These are phyloP conservation scores for Moelleriella libera DNA, from an alignment of 2,329 filamentous ascomycete species.

Conservation along the genomic window DNA sequence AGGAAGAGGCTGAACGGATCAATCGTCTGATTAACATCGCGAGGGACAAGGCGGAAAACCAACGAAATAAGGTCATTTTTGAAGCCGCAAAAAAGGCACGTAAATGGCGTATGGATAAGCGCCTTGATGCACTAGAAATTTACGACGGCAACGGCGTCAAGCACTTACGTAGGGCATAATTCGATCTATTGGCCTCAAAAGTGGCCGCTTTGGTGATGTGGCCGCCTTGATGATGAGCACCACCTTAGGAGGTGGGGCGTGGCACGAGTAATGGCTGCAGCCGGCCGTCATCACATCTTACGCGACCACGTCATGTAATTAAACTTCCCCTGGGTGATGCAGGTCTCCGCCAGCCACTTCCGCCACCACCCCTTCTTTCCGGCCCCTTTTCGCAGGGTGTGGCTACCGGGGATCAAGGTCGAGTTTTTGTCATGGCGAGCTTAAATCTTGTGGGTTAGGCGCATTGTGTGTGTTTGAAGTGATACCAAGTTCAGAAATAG, in stretches of 20 bases:
- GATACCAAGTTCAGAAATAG: no score
- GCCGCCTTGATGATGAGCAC: conserved; percentile 1
- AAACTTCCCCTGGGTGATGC: no score
- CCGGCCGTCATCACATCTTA: no score
- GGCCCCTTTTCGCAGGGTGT: no score
- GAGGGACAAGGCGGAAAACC: not conserved
- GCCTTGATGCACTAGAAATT: conserved; percentile 1
- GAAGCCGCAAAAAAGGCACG: conserved; percentile 1
- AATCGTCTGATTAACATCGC: not conserved
- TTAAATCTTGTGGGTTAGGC: no score
- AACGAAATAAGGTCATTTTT: not conserved
- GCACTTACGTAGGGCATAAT: not conserved
- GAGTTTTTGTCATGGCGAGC: no score
- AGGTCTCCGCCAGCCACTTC: no score
- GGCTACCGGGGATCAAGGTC: no score
- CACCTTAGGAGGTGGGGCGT: conserved; percentile 2
- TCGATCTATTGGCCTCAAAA: not conserved
- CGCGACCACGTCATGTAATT: no score
- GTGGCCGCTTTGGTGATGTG: conserved; percentile 1
- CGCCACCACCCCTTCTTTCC: no score
- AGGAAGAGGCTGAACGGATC: not conserved
- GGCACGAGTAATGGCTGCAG: conserved; percentile 1
- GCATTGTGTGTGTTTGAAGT: no score
- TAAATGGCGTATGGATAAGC: not conserved
- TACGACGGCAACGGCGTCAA: not conserved